phyloP scores from a whole-genome alignment of 768 basidiomycete species.

The Phlegmacium glaucopus region DNA sequence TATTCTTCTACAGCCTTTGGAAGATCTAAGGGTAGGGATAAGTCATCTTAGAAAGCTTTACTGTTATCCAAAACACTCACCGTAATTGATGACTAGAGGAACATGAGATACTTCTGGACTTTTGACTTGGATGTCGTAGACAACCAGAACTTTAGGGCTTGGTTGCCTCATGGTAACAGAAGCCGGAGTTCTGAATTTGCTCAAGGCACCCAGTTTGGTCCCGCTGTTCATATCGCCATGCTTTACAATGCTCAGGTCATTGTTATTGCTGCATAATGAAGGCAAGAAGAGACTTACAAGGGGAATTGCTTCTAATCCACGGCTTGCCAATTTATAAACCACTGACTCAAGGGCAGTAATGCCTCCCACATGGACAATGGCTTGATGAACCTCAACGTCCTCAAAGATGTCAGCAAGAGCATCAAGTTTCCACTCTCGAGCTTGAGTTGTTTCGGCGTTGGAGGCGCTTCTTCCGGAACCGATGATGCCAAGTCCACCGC shows the following conservation, averaged over 20 bases:
- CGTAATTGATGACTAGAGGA: conserved; percentile 94
- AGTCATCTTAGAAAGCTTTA: background rate
- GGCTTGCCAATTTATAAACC: conserved; percentile 82
- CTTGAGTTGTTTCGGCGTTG: conserved; percentile 80
- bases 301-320: conserved; percentile 85
- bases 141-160: conserved; percentile 74
- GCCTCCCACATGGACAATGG: conserved; percentile 86
- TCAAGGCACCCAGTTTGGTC: conserved; percentile 76
- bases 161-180: conserved; percentile 63
- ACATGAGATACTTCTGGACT: conserved; percentile 85
- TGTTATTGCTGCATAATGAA: conserved; percentile 7
- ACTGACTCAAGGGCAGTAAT: conserved; percentile 86
- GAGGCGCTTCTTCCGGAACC: conserved; percentile 85
- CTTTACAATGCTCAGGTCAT: conserved; percentile 35
- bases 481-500: conserved; percentile 82
- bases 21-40: conserved; percentile 52
- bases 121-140: conserved; percentile 94
- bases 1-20: conserved; percentile 98
- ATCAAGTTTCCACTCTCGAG: conserved; percentile 93
- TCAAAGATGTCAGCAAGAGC: conserved; percentile 88
- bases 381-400: conserved; percentile 76
- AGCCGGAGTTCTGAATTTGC: conserved; percentile 71
- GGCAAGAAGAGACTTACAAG: conserved; percentile 57
- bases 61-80: conserved; percentile 29
- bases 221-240: conserved; percentile 91